A percentile compares a stretch with the other conserved stretches of the same genome.
phyloP scores from a whole-genome alignment of 2,329 filamentous ascomycete genomes.

The Nothophaeocryptopus gaeumannii region DNA sequence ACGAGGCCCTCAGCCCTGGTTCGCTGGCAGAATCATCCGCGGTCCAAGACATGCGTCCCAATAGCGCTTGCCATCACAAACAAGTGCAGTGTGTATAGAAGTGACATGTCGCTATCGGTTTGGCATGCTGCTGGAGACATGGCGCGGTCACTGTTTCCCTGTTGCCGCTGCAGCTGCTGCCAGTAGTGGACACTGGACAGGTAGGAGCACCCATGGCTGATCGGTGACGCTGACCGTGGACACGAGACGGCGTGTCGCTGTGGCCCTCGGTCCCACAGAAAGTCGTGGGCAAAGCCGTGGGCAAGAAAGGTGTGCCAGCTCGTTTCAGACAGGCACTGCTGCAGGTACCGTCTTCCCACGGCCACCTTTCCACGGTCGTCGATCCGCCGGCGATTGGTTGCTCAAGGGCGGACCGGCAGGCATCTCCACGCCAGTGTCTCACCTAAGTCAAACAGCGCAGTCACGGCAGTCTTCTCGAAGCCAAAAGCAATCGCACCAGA shows the following conservation, averaged over 20 bases:
- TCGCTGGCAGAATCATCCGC: constrained; percentile 7
- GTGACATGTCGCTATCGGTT: background rate
- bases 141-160: constrained; percentile 1
- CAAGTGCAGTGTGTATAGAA: too few relatives aligned
- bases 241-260: background rate
- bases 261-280: background rate
- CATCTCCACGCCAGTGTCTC: constrained; percentile 21
- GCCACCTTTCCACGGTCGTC: constrained; percentile 4
- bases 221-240: constrained; percentile 10
- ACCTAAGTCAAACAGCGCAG: constrained; percentile 6
- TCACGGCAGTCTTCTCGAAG: constrained; percentile 16
- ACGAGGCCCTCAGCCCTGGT: constrained; percentile 16
- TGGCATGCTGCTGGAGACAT: constrained; percentile 6
- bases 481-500: background rate
- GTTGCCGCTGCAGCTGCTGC: constrained; percentile 9
- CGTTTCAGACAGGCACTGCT: background rate
- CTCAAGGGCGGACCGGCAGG: background rate
- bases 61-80: constrained; percentile 18
- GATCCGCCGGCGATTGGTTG: constrained; percentile 3
- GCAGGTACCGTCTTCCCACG: constrained; percentile 1
- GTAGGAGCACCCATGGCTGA: constrained; percentile 18
- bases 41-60: constrained; percentile 14
- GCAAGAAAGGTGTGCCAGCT: too few relatives aligned
- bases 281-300: too few relatives aligned
- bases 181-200: constrained; percentile 13